Evolutionary conservation across 176 grass and related monocot genomes (phyloP).

Genomic region (Tuctoria greenei): DNA sequence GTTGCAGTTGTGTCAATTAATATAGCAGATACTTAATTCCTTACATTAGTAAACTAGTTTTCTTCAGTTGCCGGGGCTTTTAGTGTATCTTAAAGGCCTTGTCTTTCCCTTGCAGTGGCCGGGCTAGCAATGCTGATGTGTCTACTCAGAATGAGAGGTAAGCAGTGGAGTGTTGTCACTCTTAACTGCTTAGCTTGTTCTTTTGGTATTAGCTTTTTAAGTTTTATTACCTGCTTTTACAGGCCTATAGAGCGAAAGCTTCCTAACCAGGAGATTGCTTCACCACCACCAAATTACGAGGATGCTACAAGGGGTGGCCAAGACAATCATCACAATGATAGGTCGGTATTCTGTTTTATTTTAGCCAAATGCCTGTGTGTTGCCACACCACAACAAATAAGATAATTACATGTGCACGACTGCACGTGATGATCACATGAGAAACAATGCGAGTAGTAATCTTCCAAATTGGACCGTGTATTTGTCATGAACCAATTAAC

Average conservation of each 20-base stretch:
- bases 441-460: neutral
- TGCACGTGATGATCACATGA: neutral
- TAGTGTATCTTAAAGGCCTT: slow-evolving; percentile 19
- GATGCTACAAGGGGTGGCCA: slow-evolving; percentile 58
- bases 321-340: slow-evolving; percentile 51
- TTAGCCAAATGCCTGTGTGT: neutral
- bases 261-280: slow-evolving; percentile 74
- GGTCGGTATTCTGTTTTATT: slow-evolving; percentile 35
- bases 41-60: neutral
- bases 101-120: slow-evolving; percentile 52
- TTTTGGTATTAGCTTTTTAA: slow-evolving; percentile 28
- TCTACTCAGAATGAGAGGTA: slow-evolving; percentile 78
- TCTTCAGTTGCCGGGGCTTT: neutral
- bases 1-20: neutral
- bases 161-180: slow-evolving; percentile 13
- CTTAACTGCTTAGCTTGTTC: slow-evolving; percentile 13
- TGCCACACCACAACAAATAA: neutral
- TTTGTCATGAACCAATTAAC: neutral
- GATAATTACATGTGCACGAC: neutral
- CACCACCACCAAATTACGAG: slow-evolving; percentile 84
- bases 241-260: slow-evolving; percentile 68
- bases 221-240: slow-evolving; percentile 1
- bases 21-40: slow-evolving; percentile 9
- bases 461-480: neutral
- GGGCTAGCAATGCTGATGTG: slow-evolving; percentile 57